Percentiles rank a stretch among this genome's conserved stretches.
Conservation (phyloP, 192 early-diverging fungal species). For the Globomyces pollinis-pini region DNA sequence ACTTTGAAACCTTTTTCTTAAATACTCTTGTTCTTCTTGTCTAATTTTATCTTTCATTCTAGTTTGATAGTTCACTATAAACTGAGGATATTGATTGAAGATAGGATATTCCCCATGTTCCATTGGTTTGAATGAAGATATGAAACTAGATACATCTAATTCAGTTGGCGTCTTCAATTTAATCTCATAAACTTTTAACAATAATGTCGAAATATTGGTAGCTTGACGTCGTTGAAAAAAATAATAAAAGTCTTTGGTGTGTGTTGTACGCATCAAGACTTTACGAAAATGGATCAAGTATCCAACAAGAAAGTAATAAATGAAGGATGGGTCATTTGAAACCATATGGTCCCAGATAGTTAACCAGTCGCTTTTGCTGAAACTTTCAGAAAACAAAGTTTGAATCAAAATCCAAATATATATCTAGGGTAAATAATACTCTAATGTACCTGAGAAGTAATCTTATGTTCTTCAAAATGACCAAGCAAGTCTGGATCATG, state of each 20-base stretch:
- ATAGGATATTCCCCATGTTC: conserved; percentile 40
- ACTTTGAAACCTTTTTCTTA: conserved; percentile 30
- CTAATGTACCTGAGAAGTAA: conserved; percentile 49
- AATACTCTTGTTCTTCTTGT: conserved; percentile 39
- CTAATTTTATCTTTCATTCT: conserved; percentile 39
- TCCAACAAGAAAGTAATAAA: conserved; percentile 42
- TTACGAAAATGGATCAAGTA: conserved; percentile 29
- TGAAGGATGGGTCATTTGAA: conserved; percentile 32
- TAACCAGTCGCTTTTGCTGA: conserved; percentile 43
- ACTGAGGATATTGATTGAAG: conserved; percentile 44
- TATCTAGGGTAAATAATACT: conserved; percentile 26
- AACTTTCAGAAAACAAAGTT: conserved; percentile 38
- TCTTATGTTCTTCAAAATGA: conserved; percentile 36
- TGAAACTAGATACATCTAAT: conserved; percentile 21
- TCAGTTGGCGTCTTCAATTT: conserved; percentile 22
- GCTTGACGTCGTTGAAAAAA: conserved; percentile 36
- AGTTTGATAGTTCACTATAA: conserved; percentile 47
- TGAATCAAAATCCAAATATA: conserved; percentile 47
- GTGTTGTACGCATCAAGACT: conserved; percentile 23
- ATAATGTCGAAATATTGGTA: conserved; percentile 16
- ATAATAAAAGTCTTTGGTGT: conserved; percentile 36
- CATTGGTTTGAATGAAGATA: conserved; percentile 32
- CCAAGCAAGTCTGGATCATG: conserved; percentile 41
- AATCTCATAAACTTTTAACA: conserved; percentile 25
- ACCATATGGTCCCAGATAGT: conserved; percentile 51